Evolutionary conservation across 192 early-diverging fungal species (phyloP), one percentile per base, ranked within the genome.

Genomic region (Coemansia umbellata): DNA sequence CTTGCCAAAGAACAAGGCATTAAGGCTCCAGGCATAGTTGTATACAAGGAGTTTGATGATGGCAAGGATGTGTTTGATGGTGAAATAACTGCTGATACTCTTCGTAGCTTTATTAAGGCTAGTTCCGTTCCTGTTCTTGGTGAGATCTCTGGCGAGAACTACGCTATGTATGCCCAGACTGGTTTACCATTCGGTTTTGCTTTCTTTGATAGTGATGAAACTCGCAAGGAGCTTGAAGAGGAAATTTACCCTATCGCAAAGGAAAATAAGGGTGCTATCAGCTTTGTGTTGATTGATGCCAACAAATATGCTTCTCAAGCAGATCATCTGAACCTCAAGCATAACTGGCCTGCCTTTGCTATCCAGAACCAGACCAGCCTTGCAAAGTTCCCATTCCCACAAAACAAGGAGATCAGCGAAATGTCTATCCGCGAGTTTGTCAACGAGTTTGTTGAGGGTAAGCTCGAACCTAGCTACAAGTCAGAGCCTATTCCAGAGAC

Each of bases 41-140:
- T 97, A 24, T 97, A 81, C 85, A 94, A 93, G 80, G 82, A 87
- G 61, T 93, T 93, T 58, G 94, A 96, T 60, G 91, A 95, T 53
- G 87, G 88, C 55, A 87, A 87, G 71, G 75, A 80, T 63, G 59
- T 87, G 17, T 89, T 85, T 53, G 71, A 75, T 31, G 88, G 81
- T 11, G 81, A 83, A 23, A 76, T 74, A 37, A 80, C 78, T 4
- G 83, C 78, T 10, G 73, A 78, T 19, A 64, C 53, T 15, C 57
- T 96, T 51, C 55, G 74, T 37, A 53, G 50, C 13, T 97, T 95
- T 59, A 76, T 99, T 61, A 85, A 85, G 75, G 50, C 76, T 43
- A 82, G 87, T 80, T 85, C 92, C 26, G 72, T 94, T 31, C 95
- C 95, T 26, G 55, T 87, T 36, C 82, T 98, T 79, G 95, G 85